Base-by-base conservation (phyloP, 768 basidiomycete genomes). In the Sporobolomyces roseus region DNA sequence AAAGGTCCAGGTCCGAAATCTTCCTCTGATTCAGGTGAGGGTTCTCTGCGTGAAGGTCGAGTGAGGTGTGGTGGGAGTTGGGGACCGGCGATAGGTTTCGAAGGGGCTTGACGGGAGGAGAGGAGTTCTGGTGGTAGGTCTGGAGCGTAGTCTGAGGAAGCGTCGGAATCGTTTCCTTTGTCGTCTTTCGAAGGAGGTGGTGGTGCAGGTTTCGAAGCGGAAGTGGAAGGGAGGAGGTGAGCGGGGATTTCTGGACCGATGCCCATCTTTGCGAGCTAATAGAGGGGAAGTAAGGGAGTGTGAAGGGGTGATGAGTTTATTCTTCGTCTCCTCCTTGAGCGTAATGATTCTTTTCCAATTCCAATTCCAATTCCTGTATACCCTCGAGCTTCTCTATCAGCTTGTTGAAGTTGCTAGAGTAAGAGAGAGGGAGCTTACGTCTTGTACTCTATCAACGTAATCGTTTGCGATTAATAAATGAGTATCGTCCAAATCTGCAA, bases 391-490 rank as follows among this genome's bases (percentile, higher is more conserved):
- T n/a, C n/a, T n/a, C n/a, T n/a, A n/a, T n/a, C n/a, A n/a, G n/a
- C n/a, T n/a, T n/a, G n/a, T n/a, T n/a, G n/a, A n/a, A n/a, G n/a
- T n/a, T n/a, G n/a, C n/a, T n/a, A n/a, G n/a, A n/a, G n/a, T n/a
- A n/a, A n/a, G n/a, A n/a, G n/a, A n/a, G n/a, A n/a, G n/a, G n/a
- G n/a, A n/a, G n/a, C n/a, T n/a, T n/a, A n/a, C n/a, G n/a, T 70
- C 50, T 43, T 49, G 38, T 12, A 92, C 87, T 30, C 85, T 80
- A 73, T 86, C 88, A 77, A 91, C 88, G 68, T 87, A 85, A 65
- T 92, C 91, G 2, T 87, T 86, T 75, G 88, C 88, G 77, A 92
- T 88, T 61, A 92, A 85, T 2, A 93, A 75, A 79, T 91, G 89
- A 69, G 85, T 84, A 73, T 91, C 89, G 76, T 92, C 91, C 30